A percentile compares a stretch with the other conserved stretches of the same genome.
These are phyloP conservation scores for Cladosporium sp. DNA, from an alignment of 2,329 filamentous ascomycete species.

Conservation along the genomic window DNA sequence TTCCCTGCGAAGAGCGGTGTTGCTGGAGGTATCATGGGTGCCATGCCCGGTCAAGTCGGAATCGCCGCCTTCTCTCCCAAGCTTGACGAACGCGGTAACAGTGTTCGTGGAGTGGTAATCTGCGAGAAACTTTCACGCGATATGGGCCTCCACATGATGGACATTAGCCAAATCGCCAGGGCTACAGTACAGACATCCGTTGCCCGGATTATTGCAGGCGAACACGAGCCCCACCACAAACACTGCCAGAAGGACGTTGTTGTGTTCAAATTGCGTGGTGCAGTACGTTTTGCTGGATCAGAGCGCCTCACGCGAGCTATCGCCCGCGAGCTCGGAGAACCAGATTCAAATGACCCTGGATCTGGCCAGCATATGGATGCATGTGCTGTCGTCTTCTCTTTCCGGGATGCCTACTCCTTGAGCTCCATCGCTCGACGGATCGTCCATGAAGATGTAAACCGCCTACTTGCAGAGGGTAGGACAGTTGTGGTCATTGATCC, in stretches of 20 bases:
- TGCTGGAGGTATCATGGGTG: conserved; percentile 27
- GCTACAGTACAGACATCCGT: conserved; percentile 26
- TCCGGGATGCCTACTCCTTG: conserved; percentile 28
- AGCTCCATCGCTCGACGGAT: conserved; percentile 27
- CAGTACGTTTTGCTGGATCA: conserved; percentile 27
- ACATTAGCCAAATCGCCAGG: conserved; percentile 28
- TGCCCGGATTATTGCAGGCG: conserved; percentile 20
- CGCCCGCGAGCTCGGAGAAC: conserved; percentile 23
- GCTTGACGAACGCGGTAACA: conserved; percentile 27
- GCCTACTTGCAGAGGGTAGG: conserved; percentile 22
- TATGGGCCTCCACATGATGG: conserved; percentile 31
- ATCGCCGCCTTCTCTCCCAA: conserved; percentile 28
- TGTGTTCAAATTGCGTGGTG: conserved; percentile 28
- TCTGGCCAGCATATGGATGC: conserved; percentile 27
- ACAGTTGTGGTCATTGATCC: conserved; percentile 27
- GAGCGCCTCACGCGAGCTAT: conserved; percentile 28
- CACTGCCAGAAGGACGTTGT: conserved; percentile 21
- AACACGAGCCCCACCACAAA: conserved; percentile 15
- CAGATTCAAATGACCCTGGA: conserved; percentile 22
- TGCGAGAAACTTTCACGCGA: conserved; percentile 28
- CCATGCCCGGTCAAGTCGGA: conserved; percentile 28
- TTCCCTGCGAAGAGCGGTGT: conserved; percentile 43
- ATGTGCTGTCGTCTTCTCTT: conserved; percentile 28
- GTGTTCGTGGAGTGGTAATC: conserved; percentile 27
- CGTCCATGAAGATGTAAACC: conserved; percentile 25